Percentiles rank a stretch among this genome's conserved stretches.
Evolutionary conservation across 2,329 filamentous ascomycete species (phyloP).

Genomic region (Aspergillus ochraceus): DNA sequence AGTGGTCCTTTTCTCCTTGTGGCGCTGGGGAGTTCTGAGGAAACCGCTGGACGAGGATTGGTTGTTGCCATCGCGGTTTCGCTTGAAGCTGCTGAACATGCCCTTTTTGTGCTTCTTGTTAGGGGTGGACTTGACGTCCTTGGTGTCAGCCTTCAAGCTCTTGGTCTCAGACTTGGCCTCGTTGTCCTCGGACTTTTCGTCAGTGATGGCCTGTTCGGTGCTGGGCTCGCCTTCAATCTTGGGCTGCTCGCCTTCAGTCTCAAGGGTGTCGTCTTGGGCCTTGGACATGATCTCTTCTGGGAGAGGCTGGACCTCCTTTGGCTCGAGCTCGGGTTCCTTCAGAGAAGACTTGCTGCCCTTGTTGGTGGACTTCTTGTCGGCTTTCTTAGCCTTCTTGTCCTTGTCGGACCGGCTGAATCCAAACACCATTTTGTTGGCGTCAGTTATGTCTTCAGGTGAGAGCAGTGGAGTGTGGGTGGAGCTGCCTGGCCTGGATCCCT

Average conservation of each 20-base stretch:
- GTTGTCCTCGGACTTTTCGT: not conserved
- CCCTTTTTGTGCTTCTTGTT: slow-evolving; percentile 8
- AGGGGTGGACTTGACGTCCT: slow-evolving; percentile 4
- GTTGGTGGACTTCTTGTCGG: not conserved
- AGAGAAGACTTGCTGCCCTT: not conserved
- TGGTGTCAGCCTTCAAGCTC: not conserved
- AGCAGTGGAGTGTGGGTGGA: not conserved
- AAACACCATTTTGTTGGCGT: not conserved
- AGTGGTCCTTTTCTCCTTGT: slow-evolving; percentile 7
- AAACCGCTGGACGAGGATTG: slow-evolving; percentile 4
- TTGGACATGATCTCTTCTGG: not conserved
- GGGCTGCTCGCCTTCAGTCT: not conserved
- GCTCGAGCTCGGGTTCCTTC: not conserved
- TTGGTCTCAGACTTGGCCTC: not conserved
- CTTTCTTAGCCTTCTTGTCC: not conserved
- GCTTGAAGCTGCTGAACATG: slow-evolving; percentile 13
- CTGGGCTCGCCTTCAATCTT: not conserved
- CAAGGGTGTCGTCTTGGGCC: not conserved
- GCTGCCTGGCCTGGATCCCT: not conserved
- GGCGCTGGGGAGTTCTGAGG: slow-evolving; percentile 8
- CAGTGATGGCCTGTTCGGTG: not conserved
- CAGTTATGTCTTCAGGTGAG: not conserved
- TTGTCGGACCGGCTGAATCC: not conserved
- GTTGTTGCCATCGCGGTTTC: slow-evolving; percentile 9
- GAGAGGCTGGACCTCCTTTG: not conserved